Evolutionary conservation across 2,329 filamentous ascomycete genomes (phyloP), one percentile per base, ranked within the genome.

Genomic region (Sporothrix humicola): DNA sequence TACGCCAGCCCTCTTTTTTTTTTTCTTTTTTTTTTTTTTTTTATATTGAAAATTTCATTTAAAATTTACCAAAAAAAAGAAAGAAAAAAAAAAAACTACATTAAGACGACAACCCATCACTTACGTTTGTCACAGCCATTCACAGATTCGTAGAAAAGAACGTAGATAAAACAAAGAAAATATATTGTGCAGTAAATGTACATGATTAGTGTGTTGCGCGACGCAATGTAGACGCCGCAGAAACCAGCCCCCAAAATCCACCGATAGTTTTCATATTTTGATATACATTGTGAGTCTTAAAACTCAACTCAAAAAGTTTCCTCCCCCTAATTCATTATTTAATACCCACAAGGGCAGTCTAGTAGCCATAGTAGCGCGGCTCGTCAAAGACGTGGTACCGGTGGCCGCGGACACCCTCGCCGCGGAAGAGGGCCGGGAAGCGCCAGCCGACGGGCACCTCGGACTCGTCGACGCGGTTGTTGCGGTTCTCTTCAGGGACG

Each of bases 331-430:
- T 37, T n/a, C 31, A 12, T 5, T 54, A 52, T 17, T 2, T 15
- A 37, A 1, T 5, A 3, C 52, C 1, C 42, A n/a, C n/a, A n/a
- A n/a, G n/a, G n/a, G 15, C 6, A 13, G 9, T 3, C 76, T 74
- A 84, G 73, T 83, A 83, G 69, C 80, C 81, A 76, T 83, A 91
- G 80, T 96, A 97, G 80, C 93, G 88, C 69, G 94, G 95, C 84
- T 97, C 93, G 77, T 97, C 88, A 82, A 99, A 98, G 44, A 98
- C 96, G 82, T 99, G 96, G 82, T 98, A 99, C 75, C 87, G 84
- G 83, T 99, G 96, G 4, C 93, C 96, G 74, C 96, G 87, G 5
- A 97, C 93, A 65, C 96, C 96, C 76, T 95, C 83, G 0, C 94
- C 95, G 77, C 88, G 90, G 84, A 99, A 98, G 81, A 96, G 80